Percentiles rank a stretch among this genome's conserved stretches.
phyloP scores from a whole-genome alignment of 345 rosid species.

The Eucalyptus microcorys region DNA sequence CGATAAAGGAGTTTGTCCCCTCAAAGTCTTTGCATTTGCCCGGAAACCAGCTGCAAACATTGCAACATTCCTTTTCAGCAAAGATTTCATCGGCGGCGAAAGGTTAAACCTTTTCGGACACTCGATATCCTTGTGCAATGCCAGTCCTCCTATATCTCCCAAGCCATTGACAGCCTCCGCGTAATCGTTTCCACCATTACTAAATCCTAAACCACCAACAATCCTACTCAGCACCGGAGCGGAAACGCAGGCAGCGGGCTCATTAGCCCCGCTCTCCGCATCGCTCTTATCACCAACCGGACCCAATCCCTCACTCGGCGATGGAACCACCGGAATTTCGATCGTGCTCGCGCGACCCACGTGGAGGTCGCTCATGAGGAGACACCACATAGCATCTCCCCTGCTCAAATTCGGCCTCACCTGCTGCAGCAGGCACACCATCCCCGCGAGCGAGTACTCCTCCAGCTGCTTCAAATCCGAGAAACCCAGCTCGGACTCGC shows the following conservation, averaged over 20 bases:
- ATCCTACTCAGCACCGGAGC: slow-evolving; percentile 58
- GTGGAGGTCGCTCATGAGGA: slow-evolving; percentile 85
- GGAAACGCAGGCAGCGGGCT: slow-evolving; percentile 28
- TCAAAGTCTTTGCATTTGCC: slow-evolving; percentile 55
- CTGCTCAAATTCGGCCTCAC: slow-evolving; percentile 68
- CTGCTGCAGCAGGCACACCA: slow-evolving; percentile 86
- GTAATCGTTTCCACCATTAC: slow-evolving; percentile 16
- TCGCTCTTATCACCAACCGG: slow-evolving; percentile 1
- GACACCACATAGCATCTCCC: slow-evolving; percentile 99
- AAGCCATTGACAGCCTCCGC: not conserved
- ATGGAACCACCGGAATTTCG: slow-evolving; percentile 35
- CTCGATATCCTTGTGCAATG: slow-evolving; percentile 35
- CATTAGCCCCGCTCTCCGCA: slow-evolving; percentile 22
- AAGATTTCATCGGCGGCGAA: slow-evolving; percentile 68
- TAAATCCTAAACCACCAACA: slow-evolving; percentile 87
- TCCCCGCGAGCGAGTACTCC: slow-evolving; percentile 70
- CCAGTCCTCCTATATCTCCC: not conserved
- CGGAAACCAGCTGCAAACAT: slow-evolving; percentile 82
- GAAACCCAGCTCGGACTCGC: slow-evolving; percentile 47
- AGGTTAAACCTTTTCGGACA: slow-evolving; percentile 88
- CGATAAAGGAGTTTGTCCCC: slow-evolving; percentile 25
- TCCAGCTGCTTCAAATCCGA: slow-evolving; percentile 66
- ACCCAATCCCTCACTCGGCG: slow-evolving; percentile 8
- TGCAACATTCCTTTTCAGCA: slow-evolving; percentile 82
- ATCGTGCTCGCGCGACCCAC: slow-evolving; percentile 67